These are phyloP conservation scores for Rhizoclosmatium sp. DNA, from an alignment of 192 early-diverging fungal species.

Conservation along the genomic window DNA sequence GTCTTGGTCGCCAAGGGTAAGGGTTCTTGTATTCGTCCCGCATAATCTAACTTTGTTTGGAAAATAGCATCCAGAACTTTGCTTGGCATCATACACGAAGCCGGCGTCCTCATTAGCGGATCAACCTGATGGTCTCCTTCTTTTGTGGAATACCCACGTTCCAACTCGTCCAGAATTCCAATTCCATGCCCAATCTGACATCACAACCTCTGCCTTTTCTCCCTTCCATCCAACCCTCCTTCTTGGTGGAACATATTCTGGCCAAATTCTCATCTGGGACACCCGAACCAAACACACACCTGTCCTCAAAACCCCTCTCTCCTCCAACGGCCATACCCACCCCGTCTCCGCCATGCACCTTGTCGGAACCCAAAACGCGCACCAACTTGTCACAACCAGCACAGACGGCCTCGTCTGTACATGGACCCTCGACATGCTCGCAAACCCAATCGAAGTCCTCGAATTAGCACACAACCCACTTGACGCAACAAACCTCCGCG, in stretches of 20 bases:
- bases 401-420: constrained; percentile 97
- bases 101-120: constrained; percentile 85
- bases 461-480: constrained; percentile 75
- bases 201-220: constrained; percentile 87
- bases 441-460: constrained; percentile 90
- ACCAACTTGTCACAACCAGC: constrained; percentile 89
- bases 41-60: background rate
- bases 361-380: constrained; percentile 95
- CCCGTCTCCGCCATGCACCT: constrained; percentile 91
- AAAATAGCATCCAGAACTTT: constrained; percentile 81
- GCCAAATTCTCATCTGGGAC: constrained; percentile 98
- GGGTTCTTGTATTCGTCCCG: background rate
- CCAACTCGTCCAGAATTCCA: constrained; percentile 93
- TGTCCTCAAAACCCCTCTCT: constrained; percentile 92
- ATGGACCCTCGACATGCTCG: constrained; percentile 99
- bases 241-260: constrained; percentile 96
- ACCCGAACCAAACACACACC: constrained; percentile 85
- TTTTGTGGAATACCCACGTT: constrained; percentile 93
- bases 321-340: constrained; percentile 94
- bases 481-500: constrained; percentile 61
- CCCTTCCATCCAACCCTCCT: constrained; percentile 92
- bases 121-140: constrained; percentile 86
- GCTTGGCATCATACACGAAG: constrained; percentile 92
- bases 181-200: constrained; percentile 89
- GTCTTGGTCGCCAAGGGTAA: constrained; percentile 86